Evolutionary conservation across 176 grass and related monocot species (phyloP), one percentile per base, ranked within the genome.

Genomic region (Juncus inflexus): DNA sequence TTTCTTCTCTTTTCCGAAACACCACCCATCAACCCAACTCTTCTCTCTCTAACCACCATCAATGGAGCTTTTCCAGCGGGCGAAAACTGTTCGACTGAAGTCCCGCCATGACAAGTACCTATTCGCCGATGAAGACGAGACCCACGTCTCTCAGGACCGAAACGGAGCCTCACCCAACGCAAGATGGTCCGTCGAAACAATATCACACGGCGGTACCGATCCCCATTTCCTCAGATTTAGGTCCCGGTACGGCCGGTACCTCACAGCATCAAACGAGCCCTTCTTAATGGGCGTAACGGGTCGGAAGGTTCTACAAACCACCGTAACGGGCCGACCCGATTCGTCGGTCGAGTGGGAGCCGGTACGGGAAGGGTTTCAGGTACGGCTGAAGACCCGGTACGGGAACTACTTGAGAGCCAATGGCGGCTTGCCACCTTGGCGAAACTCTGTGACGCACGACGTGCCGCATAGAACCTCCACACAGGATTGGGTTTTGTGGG

Each of bases 51-150:
- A 38, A n/a, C 13, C 14, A 15, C 38, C 59, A 37, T 42, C 9
- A 28, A 96, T 96, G 92, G 92, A 97, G 77, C 70, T 88, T 38
- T 91, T 91, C 79, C 67, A 83, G 60, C 82, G 79, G 42, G 92
- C 92, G 35, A 67, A 62, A 62, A 65, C 66, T 57, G 87, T 97
- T 66, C 84, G 87, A 38, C 80, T 97, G 9, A 82, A 76, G 50
- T 77, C 84, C 74, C 84, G 78, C 73, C 87, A 97, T 55, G 82
- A 86, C 74, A 97, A 97, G 79, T 91, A 79, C 74, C 57, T 97
- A 59, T 78, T 64, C 63, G 92, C 92, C 1, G 92, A 89, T 42
- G 87, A 91, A 38, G 87, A 91, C 92, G 87, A 97, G 74, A 39
- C 73, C 58, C 70, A 59, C 74, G 85, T 97, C 6, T 3, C 2